phyloP scores from a whole-genome alignment of 108 stramenopile species.

The Nitzschia palea region DNA sequence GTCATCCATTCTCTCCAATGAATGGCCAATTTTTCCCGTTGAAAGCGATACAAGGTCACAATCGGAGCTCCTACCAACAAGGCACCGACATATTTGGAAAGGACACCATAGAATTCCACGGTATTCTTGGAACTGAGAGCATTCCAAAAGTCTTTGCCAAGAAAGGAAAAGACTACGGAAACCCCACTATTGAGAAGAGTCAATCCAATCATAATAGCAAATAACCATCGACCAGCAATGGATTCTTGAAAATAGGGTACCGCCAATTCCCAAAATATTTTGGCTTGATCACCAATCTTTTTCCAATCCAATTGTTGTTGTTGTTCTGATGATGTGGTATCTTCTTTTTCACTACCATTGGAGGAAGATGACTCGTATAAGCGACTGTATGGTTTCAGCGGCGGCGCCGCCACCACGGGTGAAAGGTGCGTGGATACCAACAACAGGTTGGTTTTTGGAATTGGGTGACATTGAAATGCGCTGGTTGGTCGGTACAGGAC shows the following conservation, averaged over 20 bases:
- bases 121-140: slow-evolving; percentile 81
- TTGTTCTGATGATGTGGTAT: too few relatives aligned
- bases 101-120: slow-evolving; percentile 72
- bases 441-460: too few relatives aligned
- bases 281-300: slow-evolving; percentile 30
- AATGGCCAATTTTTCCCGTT: slow-evolving; percentile 66
- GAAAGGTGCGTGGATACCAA: too few relatives aligned
- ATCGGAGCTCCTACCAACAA: slow-evolving; percentile 84
- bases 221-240: slow-evolving; percentile 63
- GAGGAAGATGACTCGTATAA: too few relatives aligned
- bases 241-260: slow-evolving; percentile 87
- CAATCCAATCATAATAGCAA: slow-evolving; percentile 77
- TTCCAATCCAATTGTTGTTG: slow-evolving; percentile 36
- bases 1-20: slow-evolving; percentile 95
- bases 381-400: too few relatives aligned
- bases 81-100: slow-evolving; percentile 70
- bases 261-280: slow-evolving; percentile 81
- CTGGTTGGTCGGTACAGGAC: too few relatives aligned
- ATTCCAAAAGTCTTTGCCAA: slow-evolving; percentile 93
- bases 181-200: slow-evolving; percentile 86
- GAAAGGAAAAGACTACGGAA: slow-evolving; percentile 86
- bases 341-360: too few relatives aligned
- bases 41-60: slow-evolving; percentile 81
- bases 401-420: too few relatives aligned
- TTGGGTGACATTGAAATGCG: too few relatives aligned